These are phyloP conservation scores for Nakaseomyces bracarensis DNA, from an alignment of 1,139 yeast species.

Conservation along the genomic window DNA sequence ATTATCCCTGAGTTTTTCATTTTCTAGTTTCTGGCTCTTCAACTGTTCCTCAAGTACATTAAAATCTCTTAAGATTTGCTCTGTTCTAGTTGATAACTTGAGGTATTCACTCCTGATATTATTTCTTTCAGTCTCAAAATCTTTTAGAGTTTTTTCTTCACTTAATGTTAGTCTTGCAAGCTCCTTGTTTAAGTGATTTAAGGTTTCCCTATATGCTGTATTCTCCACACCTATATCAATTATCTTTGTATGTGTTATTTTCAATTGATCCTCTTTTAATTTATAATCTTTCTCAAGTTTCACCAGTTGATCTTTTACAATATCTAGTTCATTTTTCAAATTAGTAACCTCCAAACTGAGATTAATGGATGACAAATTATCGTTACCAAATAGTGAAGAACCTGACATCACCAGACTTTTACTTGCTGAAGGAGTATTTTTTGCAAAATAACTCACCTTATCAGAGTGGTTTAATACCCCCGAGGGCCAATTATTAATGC, in stretches of 20 bases:
- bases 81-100: conserved; percentile 31
- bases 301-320: conserved; percentile 9
- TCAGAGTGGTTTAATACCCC: conserved; percentile 19
- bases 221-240: conserved; percentile 22
- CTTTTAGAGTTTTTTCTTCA: conserved; percentile 16
- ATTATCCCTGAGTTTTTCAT: conserved; percentile 26
- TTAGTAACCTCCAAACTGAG: conserved; percentile 7
- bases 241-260: conserved; percentile 2
- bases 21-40: conserved; percentile 8
- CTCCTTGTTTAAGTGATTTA: conserved; percentile 22
- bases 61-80: conserved; percentile 20
- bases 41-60: conserved; percentile 10
- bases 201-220: conserved; percentile 27
- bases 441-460: conserved; percentile 13
- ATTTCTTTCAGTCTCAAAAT: conserved; percentile 27
- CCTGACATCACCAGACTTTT: not conserved
- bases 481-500: conserved; percentile 51
- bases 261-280: not conserved
- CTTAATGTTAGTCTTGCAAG: conserved; percentile 23
- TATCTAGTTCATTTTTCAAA: conserved; percentile 11
- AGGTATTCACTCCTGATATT: conserved; percentile 24
- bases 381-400: not conserved
- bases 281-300: not conserved
- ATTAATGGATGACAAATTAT: not conserved
- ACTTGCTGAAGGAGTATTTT: conserved; percentile 15